Evolutionary conservation across 352 stramenopile genomes (phyloP), one percentile per base, ranked within the genome.

Genomic region (Phytophthora pseudosyringae): DNA sequence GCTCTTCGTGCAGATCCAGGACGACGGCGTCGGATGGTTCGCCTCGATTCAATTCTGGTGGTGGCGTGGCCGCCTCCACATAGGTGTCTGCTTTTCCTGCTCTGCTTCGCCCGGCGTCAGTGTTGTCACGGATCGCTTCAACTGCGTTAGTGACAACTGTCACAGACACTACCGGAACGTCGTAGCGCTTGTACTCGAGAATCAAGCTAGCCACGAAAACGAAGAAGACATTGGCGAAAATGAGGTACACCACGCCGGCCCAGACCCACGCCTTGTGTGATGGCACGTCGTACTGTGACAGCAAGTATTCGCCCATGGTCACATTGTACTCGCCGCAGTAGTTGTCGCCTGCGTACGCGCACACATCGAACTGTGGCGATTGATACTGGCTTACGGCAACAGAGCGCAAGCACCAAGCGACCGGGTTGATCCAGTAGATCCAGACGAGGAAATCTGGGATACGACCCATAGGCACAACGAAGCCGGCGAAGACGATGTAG

Each of bases 341-440:
- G 48, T 74, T 57, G 28, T 62, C 59, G 3, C 48, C 65, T 0
- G 15, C 49, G 44, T 75, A 78, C 16, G 59, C 56, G 47, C 70
- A 78, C 4, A 66, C 60, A 39, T 70, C 60, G 16, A 80, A 74
- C 1, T 21, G 50, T 1, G 48, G 41, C 9, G 64, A 77, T 11
- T 61, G 54, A n/a, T 83, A 85, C 39, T 85, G 59, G 25, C 61
- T 77, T n/a, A 81, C 60, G 4, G 59, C 61, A 4, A 83, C 41
- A 1, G 71, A 36, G 7, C 78, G 75, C 16, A 78, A 41, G 10
- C 53, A 64, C 80, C 80, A 89, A 0, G 71, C 50, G 7, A 89
- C 21, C 0, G 80, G 81, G 41, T 86, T 83, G 26, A 88, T 68
- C 66, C 71, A 88, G 56, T 86, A 89, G 41, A 90, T 35, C 80